These are phyloP conservation scores for Blastobotrys muscicola DNA, from an alignment of 805 yeast species.

Conservation along the genomic window DNA sequence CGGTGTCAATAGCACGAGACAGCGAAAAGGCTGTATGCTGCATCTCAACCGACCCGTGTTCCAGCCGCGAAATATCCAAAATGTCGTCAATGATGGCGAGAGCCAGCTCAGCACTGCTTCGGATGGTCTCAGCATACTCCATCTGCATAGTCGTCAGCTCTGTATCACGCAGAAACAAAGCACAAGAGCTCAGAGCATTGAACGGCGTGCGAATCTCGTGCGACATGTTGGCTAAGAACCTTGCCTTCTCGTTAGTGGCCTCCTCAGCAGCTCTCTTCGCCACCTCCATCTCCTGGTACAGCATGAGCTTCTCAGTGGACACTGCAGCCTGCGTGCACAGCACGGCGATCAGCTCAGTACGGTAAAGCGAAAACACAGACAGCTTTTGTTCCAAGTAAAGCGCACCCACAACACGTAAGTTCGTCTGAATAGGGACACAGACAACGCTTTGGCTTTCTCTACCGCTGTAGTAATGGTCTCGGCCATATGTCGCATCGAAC, in stretches of 20 bases:
- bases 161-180: conserved; percentile 33
- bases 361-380: conserved; percentile 27
- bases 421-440: conserved; percentile 39
- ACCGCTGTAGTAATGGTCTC: conserved; percentile 34
- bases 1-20: conserved; percentile 38
- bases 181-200: conserved; percentile 35
- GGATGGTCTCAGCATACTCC: conserved; percentile 45
- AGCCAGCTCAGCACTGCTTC: conserved; percentile 42
- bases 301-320: conserved; percentile 38
- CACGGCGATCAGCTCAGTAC: conserved; percentile 33
- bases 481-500: conserved; percentile 29
- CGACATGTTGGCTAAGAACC: conserved; percentile 46
- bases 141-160: conserved; percentile 34
- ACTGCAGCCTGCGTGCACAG: conserved; percentile 46
- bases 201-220: conserved; percentile 51
- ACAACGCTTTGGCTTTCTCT: conserved; percentile 30
- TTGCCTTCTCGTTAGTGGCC: conserved; percentile 46
- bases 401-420: conserved; percentile 36
- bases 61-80: conserved; percentile 45
- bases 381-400: conserved; percentile 34
- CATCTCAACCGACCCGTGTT: conserved; percentile 42
- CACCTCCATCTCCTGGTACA: conserved; percentile 39
- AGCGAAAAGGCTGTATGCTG: conserved; percentile 37
- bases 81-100: conserved; percentile 46
- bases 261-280: conserved; percentile 36